These are phyloP conservation scores for Alisma plantagoaquatica DNA, from an alignment of 106 monocot species.

Conservation along the genomic window DNA sequence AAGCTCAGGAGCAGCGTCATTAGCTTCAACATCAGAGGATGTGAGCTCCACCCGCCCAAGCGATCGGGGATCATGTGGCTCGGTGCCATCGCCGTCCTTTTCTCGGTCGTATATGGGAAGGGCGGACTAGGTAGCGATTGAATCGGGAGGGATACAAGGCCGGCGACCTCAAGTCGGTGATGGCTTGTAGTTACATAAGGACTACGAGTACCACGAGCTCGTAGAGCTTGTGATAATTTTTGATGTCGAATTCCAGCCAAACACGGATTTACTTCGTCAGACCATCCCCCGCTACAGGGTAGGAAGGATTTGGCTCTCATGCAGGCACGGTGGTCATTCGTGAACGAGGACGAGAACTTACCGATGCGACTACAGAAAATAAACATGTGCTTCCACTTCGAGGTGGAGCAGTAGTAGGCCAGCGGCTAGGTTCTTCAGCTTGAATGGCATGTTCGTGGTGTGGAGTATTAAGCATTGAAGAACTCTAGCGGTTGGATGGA, in stretches of 20 bases:
- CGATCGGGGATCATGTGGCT: no score
- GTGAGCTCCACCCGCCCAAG: no score
- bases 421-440: conserved; percentile 50
- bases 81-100: no score
- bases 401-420: conserved; percentile 54
- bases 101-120: no score
- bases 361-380: conserved; percentile 41
- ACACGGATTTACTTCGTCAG: conserved; percentile 46
- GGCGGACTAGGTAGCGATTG: no score
- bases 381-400: conserved; percentile 50
- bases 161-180: no score
- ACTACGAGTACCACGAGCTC: no score
- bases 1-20: conserved; percentile 3
- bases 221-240: conserved; percentile 60
- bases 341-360: conserved; percentile 23
- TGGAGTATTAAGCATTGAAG: conserved; percentile 24
- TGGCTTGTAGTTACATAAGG: no score
- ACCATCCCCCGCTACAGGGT: conserved; percentile 59
- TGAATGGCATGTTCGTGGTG: conserved; percentile 42
- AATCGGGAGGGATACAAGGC: no score
- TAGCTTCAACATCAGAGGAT: conserved; percentile 11
- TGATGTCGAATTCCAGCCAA: conserved; percentile 52
- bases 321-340: conserved; percentile 30
- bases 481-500: conserved; percentile 35
- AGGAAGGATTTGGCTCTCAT: no score